Conservation (phyloP, 129 eudicot genomes). For the Tagetes patula region DNA sequence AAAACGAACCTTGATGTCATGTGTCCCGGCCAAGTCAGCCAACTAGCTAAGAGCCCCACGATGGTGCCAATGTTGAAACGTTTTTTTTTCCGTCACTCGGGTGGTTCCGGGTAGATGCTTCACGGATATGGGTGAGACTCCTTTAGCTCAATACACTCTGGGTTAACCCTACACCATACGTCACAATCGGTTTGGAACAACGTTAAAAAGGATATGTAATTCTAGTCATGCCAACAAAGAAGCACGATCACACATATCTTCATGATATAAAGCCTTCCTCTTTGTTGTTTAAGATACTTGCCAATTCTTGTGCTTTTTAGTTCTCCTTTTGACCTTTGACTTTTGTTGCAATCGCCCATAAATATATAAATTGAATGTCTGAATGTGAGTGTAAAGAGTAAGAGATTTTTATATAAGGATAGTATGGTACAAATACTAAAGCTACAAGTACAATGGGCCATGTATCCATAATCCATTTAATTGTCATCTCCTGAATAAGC, state of each 20-base stretch:
- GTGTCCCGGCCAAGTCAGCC: not conserved
- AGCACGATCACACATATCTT: slow-evolving; percentile 53
- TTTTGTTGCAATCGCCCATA: slow-evolving; percentile 26
- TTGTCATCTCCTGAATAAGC: slow-evolving; percentile 28
- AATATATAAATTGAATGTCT: slow-evolving; percentile 4
- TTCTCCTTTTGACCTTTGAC: slow-evolving; percentile 38
- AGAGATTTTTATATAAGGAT: slow-evolving; percentile 19
- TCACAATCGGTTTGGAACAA: not conserved
- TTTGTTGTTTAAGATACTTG: slow-evolving; percentile 41
- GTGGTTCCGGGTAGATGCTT: too few relatives aligned
- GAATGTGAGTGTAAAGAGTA: not conserved
- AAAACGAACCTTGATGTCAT: not conserved
- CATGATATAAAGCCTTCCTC: slow-evolving; percentile 49
- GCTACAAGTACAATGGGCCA: slow-evolving; percentile 24
- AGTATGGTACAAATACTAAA: slow-evolving; percentile 31
- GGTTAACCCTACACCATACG: too few relatives aligned
- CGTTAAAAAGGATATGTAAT: not conserved
- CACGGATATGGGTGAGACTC: too few relatives aligned
- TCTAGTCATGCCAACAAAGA: slow-evolving; percentile 50
- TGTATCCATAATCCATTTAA: not conserved
- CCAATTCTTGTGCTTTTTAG: slow-evolving; percentile 43
- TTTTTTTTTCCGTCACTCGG: too few relatives aligned
- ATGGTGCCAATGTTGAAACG: too few relatives aligned
- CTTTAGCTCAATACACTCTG: too few relatives aligned
- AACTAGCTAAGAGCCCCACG: too few relatives aligned